phyloP scores from a whole-genome alignment of 257 asterid species.

The Solanum pimpinellifolium region DNA sequence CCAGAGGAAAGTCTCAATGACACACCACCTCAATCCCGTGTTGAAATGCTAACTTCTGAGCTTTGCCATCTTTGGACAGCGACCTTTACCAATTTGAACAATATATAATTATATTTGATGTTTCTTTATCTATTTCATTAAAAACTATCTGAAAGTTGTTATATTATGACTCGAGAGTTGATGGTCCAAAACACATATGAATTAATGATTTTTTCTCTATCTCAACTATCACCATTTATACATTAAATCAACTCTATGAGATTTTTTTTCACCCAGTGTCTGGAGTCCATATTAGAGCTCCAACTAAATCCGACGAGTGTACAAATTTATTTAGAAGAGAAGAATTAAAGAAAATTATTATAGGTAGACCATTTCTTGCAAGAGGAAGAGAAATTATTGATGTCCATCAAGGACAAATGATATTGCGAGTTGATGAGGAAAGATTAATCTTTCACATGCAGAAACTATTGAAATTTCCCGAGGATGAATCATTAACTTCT shows the following conservation, averaged over 20 bases:
- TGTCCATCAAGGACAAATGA: too few species aligned
- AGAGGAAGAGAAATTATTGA: too few species aligned
- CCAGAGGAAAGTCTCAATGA: neutral
- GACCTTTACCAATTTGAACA: slow-evolving; percentile 80
- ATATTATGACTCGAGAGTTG: neutral
- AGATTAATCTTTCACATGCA: too few species aligned
- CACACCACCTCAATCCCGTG: slow-evolving; percentile 96
- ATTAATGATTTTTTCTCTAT: neutral
- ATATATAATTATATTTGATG: neutral
- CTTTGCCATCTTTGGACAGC: slow-evolving; percentile 55
- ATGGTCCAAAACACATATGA: neutral
- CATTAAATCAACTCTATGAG: neutral
- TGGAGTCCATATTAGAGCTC: too few species aligned
- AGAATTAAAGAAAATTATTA: too few species aligned
- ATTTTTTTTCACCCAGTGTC: neutral
- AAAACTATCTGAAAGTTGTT: neutral
- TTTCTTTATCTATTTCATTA: neutral
- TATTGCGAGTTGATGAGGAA: too few species aligned
- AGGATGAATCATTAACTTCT: too few species aligned
- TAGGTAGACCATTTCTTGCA: too few species aligned
- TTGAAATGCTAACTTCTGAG: slow-evolving; percentile 80
- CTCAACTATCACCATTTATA: neutral
- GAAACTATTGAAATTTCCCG: too few species aligned
- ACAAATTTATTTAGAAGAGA: too few species aligned
- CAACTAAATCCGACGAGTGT: too few species aligned